phyloP scores from a whole-genome alignment of 441 rosid species.

The Isatis lusitanica region DNA sequence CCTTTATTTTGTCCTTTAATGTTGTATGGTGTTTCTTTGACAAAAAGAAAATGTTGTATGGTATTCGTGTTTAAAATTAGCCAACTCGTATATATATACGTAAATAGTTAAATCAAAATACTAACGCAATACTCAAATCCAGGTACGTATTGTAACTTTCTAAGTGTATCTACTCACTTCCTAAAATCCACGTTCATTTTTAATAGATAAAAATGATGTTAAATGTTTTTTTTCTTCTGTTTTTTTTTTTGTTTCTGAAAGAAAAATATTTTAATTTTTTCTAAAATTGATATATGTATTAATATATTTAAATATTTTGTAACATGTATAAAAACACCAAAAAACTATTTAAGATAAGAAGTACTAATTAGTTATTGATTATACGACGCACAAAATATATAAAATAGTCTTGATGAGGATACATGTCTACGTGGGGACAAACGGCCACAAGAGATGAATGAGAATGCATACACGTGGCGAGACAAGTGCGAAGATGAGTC shows the following conservation, averaged over 20 bases:
- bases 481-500: conserved; percentile 27
- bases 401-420: conserved; percentile 10
- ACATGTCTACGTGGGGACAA: conserved; percentile 32
- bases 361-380: background rate
- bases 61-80: background rate
- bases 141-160: background rate
- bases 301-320: too few relatives aligned
- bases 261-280: too few relatives aligned
- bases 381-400: background rate
- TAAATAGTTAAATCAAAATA: background rate
- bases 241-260: too few relatives aligned
- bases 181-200: background rate
- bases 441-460: conserved; percentile 6
- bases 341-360: too few relatives aligned
- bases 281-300: too few relatives aligned
- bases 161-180: background rate
- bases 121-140: background rate
- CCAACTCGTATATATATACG: background rate
- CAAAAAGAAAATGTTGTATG: background rate
- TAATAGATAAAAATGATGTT: too few relatives aligned
- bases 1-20: background rate
- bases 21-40: background rate
- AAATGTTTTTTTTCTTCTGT: too few relatives aligned
- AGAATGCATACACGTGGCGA: conserved; percentile 21
- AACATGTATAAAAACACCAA: too few relatives aligned